Evolutionary conservation across 192 early-diverging fungal genomes (phyloP), one percentile per base, ranked within the genome.

Genomic region (Obelidium mucronatum): DNA sequence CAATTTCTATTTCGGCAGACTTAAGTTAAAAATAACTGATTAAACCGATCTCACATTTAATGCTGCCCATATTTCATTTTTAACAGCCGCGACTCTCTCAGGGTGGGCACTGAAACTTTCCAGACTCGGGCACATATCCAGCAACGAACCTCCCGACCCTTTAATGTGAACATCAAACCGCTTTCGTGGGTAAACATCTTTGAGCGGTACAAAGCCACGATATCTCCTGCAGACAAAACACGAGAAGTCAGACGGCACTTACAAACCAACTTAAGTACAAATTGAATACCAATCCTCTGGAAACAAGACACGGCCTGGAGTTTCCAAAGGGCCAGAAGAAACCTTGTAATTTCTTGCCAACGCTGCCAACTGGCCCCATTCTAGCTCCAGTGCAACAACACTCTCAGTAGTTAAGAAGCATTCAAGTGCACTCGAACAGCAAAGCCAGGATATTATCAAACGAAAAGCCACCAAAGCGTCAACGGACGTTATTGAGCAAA

Each of bases 141-240:
- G 26, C 67, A 59, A 51, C 1, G 40, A 2, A 40, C 62, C 33
- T 34, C 37, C 51, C 2, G n/a, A 30, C 8, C 44, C 35, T 40
- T 36, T 39, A 2, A 72, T 66, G 2, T 26, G 35, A 26, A 8
- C 65, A 48, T 78, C 77, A 73, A 78, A 78, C 42, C 19, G 17
- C 59, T 51, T 68, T 33, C 68, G 37, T 26, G 55, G 40, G 34
- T 51, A 40, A n/a, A 36, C 26, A n/a, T 78, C 69, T 39, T 34
- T 55, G 37, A 78, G 28, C 8, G 77, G 77, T 28, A 54, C 24
- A 59, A 78, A 78, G 1, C 77, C 77, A 35, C 77, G 67, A 24
- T 72, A 66, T 13, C 34, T 22, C 77, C 76, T 54, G 58, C 8
- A 52, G 51, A 15, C n/a, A 52, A 52, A 52, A 52, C 15, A 15